These are phyloP conservation scores for Dovyalis caffra DNA, from an alignment of 345 rosid species.

Conservation along the genomic window DNA sequence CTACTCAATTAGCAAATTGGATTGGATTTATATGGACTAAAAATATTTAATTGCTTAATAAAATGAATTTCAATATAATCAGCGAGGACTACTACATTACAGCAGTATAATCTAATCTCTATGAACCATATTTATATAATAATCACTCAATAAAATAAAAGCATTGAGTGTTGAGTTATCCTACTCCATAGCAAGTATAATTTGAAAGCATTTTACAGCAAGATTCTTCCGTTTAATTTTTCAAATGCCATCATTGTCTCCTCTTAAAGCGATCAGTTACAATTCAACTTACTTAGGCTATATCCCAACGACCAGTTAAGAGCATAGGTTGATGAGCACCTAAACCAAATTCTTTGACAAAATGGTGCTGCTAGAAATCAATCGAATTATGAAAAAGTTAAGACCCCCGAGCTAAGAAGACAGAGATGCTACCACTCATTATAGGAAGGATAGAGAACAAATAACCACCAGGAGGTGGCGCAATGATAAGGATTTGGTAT, in stretches of 20 bases:
- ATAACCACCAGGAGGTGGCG: too few species aligned
- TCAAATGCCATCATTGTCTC: neutral
- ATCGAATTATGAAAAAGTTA: neutral
- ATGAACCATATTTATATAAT: neutral
- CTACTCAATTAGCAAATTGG: too few species aligned
- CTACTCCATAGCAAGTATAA: neutral
- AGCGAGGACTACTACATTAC: too few species aligned
- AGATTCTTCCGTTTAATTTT: neutral
- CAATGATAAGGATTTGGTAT: too few species aligned
- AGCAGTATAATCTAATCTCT: neutral
- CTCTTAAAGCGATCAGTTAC: neutral
- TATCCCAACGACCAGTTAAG: neutral
- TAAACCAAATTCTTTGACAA: constrained; percentile 4
- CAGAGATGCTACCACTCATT: neutral
- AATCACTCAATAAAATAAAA: too few species aligned
- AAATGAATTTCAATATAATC: neutral
- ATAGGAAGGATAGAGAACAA: neutral
- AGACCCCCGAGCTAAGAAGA: neutral
- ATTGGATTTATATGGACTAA: too few species aligned
- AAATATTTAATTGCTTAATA: neutral
- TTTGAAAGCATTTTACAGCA: neutral
- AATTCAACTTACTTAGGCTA: neutral
- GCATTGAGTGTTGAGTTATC: neutral
- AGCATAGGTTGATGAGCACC: constrained; percentile 3
- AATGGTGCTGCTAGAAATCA: neutral